A percentile compares a stretch with the other conserved stretches of the same genome.
Conservation (phyloP, 805 yeast genomes). For the Teunomyces cretensis region DNA sequence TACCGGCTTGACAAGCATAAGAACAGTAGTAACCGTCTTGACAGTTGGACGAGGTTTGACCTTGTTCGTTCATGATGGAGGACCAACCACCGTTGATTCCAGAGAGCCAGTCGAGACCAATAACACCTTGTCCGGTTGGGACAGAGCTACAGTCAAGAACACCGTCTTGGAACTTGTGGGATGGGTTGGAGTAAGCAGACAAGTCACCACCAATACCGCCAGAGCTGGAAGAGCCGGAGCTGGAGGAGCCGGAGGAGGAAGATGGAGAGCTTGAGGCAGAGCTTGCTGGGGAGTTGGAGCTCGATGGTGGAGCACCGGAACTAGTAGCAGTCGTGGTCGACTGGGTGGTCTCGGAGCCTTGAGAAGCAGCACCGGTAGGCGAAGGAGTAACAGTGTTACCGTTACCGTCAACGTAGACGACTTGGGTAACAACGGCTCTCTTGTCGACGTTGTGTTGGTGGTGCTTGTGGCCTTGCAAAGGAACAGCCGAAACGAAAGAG, state of each 20-base stretch:
- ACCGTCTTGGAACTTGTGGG: conserved; percentile 65
- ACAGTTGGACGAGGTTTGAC: conserved; percentile 50
- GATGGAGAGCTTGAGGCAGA: conserved; percentile 9
- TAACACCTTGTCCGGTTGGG: conserved; percentile 76
- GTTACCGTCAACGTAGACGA: conserved; percentile 32
- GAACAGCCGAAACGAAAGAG: conserved; percentile 31
- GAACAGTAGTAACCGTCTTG: conserved; percentile 71
- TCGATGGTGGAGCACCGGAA: background rate
- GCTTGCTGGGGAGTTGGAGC: conserved; percentile 25
- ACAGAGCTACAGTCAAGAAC: conserved; percentile 63
- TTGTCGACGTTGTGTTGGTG: conserved; percentile 30
- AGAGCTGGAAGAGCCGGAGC: conserved; percentile 28
- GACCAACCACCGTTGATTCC: conserved; percentile 40
- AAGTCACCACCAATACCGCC: conserved; percentile 53
- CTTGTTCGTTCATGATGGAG: conserved; percentile 47
- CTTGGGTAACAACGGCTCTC: conserved; percentile 40
- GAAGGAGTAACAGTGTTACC: conserved; percentile 21
- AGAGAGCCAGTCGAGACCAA: conserved; percentile 53
- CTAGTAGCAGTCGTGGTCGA: conserved; percentile 5
- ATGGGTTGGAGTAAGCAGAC: conserved; percentile 47
- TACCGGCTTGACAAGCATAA: conserved; percentile 76
- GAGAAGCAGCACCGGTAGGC: conserved; percentile 5
- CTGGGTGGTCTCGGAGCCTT: conserved; percentile 5
- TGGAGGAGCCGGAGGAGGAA: conserved; percentile 4
- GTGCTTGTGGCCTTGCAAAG: conserved; percentile 34